Base-by-base conservation (phyloP, 768 basidiomycete genomes). In the Panaeolus papilionaceus region DNA sequence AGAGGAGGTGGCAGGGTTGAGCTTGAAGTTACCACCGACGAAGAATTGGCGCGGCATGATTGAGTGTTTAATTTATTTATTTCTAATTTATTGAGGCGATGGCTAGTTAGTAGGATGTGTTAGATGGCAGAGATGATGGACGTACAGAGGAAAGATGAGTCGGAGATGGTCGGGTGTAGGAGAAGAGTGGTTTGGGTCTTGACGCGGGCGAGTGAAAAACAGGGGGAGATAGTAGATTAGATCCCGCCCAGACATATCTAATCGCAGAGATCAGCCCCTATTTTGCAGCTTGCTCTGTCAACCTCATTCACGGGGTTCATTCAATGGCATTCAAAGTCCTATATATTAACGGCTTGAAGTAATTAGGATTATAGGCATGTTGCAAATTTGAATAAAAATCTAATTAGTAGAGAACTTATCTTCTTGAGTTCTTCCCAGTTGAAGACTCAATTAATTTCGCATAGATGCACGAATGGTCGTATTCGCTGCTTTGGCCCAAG, bases 11-110 rank as follows among this genome's bases (percentile, higher is more conserved):
- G 83, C 82, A 37, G 93, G 93, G 84, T 98, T 97, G 91, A 99
- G 91, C 85, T 98, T 99, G 89, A 97, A 98, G 87, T 99, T 98
- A 38, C 96, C 94, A 70, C 97, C 97, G 73, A 94, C 95, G 76
- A 98, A 96, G 83, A 96, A 97, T 79, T 88, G 83, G 75, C 95
- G 94, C 69, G 90, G 67, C 93, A 76, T 74, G 7, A 33, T 58
- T 33, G 33, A 16, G 0, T 23, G 23, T 23, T 58, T 58, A 33
- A 33, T 33, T 33, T 4, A 58, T 58, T 58, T 58, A 58, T 58
- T 28, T 28, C 33, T 28, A 33, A 23, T 37, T 58, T 1, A 6
- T 58, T 20, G 33, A 12, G 28, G 28, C 26, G n/a, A 14, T 58
- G 26, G 26, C 16, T 33, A 47, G 45, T 47, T 47, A 58, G 54